Percentiles rank a stretch among this genome's conserved stretches.
Conservation (phyloP, 352 stramenopile species). For the Phytophthora pistaciae region DNA sequence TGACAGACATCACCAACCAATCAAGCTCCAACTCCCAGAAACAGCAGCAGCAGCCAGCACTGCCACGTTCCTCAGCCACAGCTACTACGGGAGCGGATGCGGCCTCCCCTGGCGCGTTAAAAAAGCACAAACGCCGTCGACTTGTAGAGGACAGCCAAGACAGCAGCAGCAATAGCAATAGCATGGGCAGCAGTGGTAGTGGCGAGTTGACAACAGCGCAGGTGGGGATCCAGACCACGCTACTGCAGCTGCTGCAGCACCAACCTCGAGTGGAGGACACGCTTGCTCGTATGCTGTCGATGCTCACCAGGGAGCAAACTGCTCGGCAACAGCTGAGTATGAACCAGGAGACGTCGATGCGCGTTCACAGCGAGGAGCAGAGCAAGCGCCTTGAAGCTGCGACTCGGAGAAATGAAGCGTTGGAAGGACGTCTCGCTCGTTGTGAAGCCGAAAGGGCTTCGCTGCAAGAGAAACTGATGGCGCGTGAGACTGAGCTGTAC, state of each 20-base stretch:
- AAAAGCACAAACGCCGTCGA: constrained; percentile 47
- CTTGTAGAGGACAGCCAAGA: constrained; percentile 42
- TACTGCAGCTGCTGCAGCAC: constrained; percentile 46
- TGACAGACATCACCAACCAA: constrained; percentile 80
- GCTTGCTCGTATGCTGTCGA: constrained; percentile 42
- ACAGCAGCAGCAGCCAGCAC: constrained; percentile 27
- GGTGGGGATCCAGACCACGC: constrained; percentile 44
- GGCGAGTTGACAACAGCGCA: constrained; percentile 31
- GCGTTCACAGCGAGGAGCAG: constrained; percentile 40
- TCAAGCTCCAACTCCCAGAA: constrained; percentile 15
- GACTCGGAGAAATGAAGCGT: constrained; percentile 36
- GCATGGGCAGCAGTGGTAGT: constrained; percentile 35
- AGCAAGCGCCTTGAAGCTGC: constrained; percentile 41
- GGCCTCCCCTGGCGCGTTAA: constrained; percentile 15
- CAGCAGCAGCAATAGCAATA: constrained; percentile 39
- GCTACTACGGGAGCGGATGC: constrained; percentile 6
- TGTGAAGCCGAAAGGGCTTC: constrained; percentile 40
- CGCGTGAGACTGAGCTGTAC: constrained; percentile 56
- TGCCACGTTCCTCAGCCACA: constrained; percentile 6
- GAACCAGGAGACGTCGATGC: constrained; percentile 31
- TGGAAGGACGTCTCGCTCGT: constrained; percentile 41
- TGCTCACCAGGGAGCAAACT: constrained; percentile 40
- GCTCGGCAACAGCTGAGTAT: constrained; percentile 33
- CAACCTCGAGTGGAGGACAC: constrained; percentile 45
- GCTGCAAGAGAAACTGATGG: constrained; percentile 54